Conservation (phyloP, 495 filamentous ascomycete species). For the Aspergillus cristatus region DNA sequence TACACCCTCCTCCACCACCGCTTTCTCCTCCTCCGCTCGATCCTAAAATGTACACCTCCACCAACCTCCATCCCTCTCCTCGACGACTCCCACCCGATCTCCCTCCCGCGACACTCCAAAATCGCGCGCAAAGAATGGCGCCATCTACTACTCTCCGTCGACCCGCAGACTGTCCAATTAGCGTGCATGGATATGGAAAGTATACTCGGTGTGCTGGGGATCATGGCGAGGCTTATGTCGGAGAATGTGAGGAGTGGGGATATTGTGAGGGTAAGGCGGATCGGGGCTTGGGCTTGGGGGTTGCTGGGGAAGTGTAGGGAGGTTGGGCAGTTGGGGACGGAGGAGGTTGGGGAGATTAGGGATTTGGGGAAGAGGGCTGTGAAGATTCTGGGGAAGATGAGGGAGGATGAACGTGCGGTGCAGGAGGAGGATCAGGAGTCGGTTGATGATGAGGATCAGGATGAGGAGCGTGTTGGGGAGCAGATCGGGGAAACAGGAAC, state of each 20-base stretch:
- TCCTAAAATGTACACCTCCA: slow-evolving; percentile 47
- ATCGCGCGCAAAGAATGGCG: slow-evolving; percentile 37
- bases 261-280: slow-evolving; percentile 38
- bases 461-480: slow-evolving; percentile 3
- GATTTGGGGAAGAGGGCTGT: slow-evolving; percentile 39
- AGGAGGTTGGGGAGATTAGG: slow-evolving; percentile 43
- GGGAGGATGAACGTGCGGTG: slow-evolving; percentile 23
- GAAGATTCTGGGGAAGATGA: slow-evolving; percentile 34
- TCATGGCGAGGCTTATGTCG: slow-evolving; percentile 32
- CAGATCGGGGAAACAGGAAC: slow-evolving; percentile 6
- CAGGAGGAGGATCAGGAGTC: slow-evolving; percentile 20
- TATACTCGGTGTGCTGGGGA: slow-evolving; percentile 43
- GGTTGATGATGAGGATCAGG: slow-evolving; percentile 13
- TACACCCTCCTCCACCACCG: slow-evolving; percentile 51
- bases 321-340: slow-evolving; percentile 36
- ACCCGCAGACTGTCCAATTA: slow-evolving; percentile 59
- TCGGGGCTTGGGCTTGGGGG: slow-evolving; percentile 44
- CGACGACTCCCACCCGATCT: slow-evolving; percentile 47
- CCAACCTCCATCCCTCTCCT: slow-evolving; percentile 38
- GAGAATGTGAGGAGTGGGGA: slow-evolving; percentile 32
- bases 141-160: slow-evolving; percentile 41
- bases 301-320: slow-evolving; percentile 39
- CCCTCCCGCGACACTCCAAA: slow-evolving; percentile 38
- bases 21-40: slow-evolving; percentile 49
- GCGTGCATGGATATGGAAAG: slow-evolving; percentile 56